A percentile compares a stretch with the other conserved stretches of the same genome.
Evolutionary conservation across 768 basidiomycete genomes (phyloP).

Genomic region (Cyclocybe aegerita): DNA sequence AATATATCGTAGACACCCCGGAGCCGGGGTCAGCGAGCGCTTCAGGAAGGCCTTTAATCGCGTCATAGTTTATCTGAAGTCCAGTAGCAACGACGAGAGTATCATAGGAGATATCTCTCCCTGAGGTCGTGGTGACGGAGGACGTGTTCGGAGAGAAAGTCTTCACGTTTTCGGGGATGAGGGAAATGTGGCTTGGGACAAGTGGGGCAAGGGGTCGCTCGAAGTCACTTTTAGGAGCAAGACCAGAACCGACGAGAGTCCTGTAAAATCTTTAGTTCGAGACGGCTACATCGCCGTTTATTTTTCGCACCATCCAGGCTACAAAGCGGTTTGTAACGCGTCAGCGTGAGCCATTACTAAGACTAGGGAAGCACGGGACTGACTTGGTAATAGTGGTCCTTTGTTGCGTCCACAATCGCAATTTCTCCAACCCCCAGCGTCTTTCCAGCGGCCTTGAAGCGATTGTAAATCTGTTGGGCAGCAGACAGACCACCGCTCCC

Average conservation of each 20-base stretch:
- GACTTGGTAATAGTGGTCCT: slow-evolving; percentile 86
- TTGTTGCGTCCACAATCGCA: slow-evolving; percentile 79
- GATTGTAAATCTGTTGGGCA: slow-evolving; percentile 85
- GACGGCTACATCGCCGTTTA: neutral
- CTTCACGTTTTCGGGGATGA: slow-evolving; percentile 69
- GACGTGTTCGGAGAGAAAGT: slow-evolving; percentile 77
- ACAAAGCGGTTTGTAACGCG: slow-evolving; percentile 1
- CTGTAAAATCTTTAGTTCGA: slow-evolving; percentile 33
- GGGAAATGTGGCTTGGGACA: slow-evolving; percentile 72
- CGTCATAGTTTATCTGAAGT: slow-evolving; percentile 82
- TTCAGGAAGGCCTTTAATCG: slow-evolving; percentile 66
- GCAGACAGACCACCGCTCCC: slow-evolving; percentile 81
- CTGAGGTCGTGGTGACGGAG: slow-evolving; percentile 68
- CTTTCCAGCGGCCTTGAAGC: slow-evolving; percentile 71
- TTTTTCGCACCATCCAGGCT: slow-evolving; percentile 86
- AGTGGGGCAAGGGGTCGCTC: slow-evolving; percentile 65
- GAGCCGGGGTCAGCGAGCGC: slow-evolving; percentile 78
- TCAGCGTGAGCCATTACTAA: neutral
- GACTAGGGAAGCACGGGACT: slow-evolving; percentile 5
- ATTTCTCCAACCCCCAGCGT: slow-evolving; percentile 74
- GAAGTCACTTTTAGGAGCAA: slow-evolving; percentile 69
- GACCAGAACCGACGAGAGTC: slow-evolving; percentile 92
- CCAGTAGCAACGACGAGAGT: slow-evolving; percentile 87
- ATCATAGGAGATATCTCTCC: slow-evolving; percentile 77
- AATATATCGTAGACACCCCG: slow-evolving; percentile 91